Evolutionary conservation across 2,329 filamentous ascomycete species (phyloP).

Genomic region (Metarhizium humberi): DNA sequence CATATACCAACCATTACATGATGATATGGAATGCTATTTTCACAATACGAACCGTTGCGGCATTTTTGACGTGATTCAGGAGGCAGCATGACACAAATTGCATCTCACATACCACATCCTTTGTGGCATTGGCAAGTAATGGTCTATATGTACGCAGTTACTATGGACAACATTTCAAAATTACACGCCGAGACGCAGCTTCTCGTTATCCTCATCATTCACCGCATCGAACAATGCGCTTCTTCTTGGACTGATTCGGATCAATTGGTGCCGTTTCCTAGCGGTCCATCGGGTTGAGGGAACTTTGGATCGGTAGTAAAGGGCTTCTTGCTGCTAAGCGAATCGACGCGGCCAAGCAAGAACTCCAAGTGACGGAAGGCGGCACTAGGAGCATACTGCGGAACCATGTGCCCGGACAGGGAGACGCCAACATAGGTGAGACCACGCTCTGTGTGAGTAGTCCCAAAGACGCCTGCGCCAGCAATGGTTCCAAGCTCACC

Average conservation of each 20-base stretch:
- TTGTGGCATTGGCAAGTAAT: too few species aligned
- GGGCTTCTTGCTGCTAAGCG: constrained; percentile 22
- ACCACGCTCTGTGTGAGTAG: constrained; percentile 61
- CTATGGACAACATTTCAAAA: too few species aligned
- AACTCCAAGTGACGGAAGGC: constrained; percentile 66
- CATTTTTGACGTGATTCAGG: too few species aligned
- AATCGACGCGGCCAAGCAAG: constrained; percentile 59
- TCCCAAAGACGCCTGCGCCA: constrained; percentile 54
- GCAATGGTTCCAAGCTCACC: constrained; percentile 32
- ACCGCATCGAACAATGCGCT: not conserved
- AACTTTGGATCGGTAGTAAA: not conserved
- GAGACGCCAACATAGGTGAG: constrained; percentile 60
- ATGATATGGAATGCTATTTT: too few species aligned
- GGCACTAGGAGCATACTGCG: constrained; percentile 58
- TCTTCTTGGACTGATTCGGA: not conserved
- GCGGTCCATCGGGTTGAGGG: not conserved
- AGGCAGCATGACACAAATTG: too few species aligned
- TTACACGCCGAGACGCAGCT: too few species aligned
- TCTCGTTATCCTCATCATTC: too few species aligned
- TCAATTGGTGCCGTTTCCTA: not conserved
- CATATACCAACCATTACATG: too few species aligned
- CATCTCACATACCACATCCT: too few species aligned
- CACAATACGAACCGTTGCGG: too few species aligned
- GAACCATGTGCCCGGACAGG: constrained; percentile 56
- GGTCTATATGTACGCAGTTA: too few species aligned